Evolutionary conservation across 1,284 basidiomycete genomes (phyloP), one percentile per base, ranked within the genome.

Genomic region (Ceratobasidium sp.): DNA sequence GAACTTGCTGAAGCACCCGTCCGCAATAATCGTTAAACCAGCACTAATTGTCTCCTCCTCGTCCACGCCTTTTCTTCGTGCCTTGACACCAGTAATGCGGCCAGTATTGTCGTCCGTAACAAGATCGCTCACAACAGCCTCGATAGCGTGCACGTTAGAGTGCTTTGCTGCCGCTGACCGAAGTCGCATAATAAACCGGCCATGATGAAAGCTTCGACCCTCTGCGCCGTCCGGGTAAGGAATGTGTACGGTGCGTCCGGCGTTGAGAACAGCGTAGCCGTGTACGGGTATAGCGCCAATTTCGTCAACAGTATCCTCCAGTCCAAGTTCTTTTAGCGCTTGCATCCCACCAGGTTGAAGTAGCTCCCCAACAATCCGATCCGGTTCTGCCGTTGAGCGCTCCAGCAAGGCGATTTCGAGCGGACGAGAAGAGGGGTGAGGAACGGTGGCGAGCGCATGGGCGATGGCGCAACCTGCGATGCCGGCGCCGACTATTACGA

Each of bases 301-400:
- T 28, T 90, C 92, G 44, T 97, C 93, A 62, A 98, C 86, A 78
- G 90, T 91, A 6, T 87, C 86, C 71, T 91, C 90, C 81, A 99
- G 85, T 1, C 96, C 97, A 23, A 99, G 90, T 76, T 90, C 86
- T 79, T 90, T 86, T 66, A 99, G 87, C 0, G 96, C 92, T 3
- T 88, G 87, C 26, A 97, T 92, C 5, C 98, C 98, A 0, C 94
- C 97, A 0, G 98, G 98, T 83, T 99, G 97, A 26, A 99, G 87
- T 0, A 99, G 91, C 85, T 99, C 98, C 52, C 98, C 97, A 52
- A 99, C 97, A 82, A 99, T 99, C 33, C 97, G 91, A 88, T 99
- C 96, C 0, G 98, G 97, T 84, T 97, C 94, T 0, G 92, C 88
- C 13, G 99, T 89, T 54, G 97, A 97, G 64, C 96, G 91, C 85